A percentile compares a stretch with the other conserved stretches of the same genome.
Conservation (phyloP, 495 filamentous ascomycete species). For the Immersiella caudata region DNA sequence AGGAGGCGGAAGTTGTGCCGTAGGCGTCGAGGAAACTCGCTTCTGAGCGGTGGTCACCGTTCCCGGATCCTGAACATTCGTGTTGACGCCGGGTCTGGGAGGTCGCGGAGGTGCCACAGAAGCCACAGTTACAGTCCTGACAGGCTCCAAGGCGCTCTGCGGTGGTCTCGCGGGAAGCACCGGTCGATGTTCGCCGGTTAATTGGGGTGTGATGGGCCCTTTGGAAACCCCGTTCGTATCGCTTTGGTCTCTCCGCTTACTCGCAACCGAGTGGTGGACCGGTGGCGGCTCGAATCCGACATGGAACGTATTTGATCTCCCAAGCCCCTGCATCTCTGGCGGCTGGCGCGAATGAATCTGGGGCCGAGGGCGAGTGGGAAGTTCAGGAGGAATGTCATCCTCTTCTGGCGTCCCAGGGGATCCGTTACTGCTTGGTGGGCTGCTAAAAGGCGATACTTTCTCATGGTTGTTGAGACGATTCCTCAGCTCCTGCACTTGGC, state of each 20-base stretch:
- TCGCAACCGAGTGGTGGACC: constrained; percentile 50
- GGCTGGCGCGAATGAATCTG: constrained; percentile 15
- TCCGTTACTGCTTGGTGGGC: constrained; percentile 78
- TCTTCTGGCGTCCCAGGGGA: constrained; percentile 48
- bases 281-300: constrained; percentile 52
- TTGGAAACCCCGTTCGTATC: constrained; percentile 41
- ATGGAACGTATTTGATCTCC: constrained; percentile 35
- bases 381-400: constrained; percentile 45
- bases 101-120: constrained; percentile 51
- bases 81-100: constrained; percentile 45
- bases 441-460: constrained; percentile 81
- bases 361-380: constrained; percentile 45
- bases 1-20: constrained; percentile 46
- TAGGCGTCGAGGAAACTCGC: constrained; percentile 53
- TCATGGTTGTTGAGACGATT: constrained; percentile 33
- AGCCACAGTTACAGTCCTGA: constrained; percentile 24
- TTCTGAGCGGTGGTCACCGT: constrained; percentile 43
- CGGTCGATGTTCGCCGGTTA: constrained; percentile 56
- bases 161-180: constrained; percentile 62
- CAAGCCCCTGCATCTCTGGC: constrained; percentile 23
- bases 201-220: constrained; percentile 35
- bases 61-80: constrained; percentile 35
- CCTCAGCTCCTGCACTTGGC: constrained; percentile 37
- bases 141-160: constrained; percentile 38
- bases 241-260: constrained; percentile 42